Conservation (phyloP, 2,329 filamentous ascomycete species). For the Mollisia scopiformis region DNA sequence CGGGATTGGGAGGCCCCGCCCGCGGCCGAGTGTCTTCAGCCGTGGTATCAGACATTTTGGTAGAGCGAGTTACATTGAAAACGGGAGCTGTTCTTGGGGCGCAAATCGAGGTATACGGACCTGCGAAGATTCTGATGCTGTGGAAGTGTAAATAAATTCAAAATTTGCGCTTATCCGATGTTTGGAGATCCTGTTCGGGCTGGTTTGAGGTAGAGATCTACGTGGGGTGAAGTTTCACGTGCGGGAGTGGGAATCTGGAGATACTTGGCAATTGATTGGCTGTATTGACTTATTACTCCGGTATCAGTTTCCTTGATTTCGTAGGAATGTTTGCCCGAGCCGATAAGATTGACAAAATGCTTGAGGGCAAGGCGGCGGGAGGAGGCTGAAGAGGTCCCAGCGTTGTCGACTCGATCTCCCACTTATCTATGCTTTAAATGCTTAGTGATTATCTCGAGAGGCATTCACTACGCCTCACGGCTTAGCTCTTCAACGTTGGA, state of each 20-base stretch:
- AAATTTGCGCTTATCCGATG: neutral
- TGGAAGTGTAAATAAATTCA: neutral
- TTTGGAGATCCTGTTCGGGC: neutral
- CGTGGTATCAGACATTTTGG: conserved; percentile 37
- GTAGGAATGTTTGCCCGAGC: conserved; percentile 3
- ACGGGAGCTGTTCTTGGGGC: neutral
- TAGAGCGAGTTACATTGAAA: neutral
- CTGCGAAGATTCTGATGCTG: neutral
- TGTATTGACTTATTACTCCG: neutral
- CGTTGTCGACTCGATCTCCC: too few species aligned
- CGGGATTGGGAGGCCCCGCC: conserved; percentile 30
- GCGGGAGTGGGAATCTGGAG: conserved; percentile 6
- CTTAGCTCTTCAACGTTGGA: too few species aligned
- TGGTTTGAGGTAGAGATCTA: conserved; percentile 11
- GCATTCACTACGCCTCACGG: too few species aligned
- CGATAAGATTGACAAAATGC: neutral
- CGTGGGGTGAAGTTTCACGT: conserved; percentile 25
- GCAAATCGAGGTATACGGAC: neutral
- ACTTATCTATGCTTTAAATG: too few species aligned
- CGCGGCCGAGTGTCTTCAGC: conserved; percentile 34
- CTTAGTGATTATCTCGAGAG: too few species aligned
- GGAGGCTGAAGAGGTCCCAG: neutral
- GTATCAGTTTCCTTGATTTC: neutral
- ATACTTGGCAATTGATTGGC: neutral
- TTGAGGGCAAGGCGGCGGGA: too few species aligned